A percentile compares a stretch with the other conserved stretches of the same genome.
These are phyloP conservation scores for Gossypium sturtianum DNA, from an alignment of 345 rosid genomes.

Conservation along the genomic window DNA sequence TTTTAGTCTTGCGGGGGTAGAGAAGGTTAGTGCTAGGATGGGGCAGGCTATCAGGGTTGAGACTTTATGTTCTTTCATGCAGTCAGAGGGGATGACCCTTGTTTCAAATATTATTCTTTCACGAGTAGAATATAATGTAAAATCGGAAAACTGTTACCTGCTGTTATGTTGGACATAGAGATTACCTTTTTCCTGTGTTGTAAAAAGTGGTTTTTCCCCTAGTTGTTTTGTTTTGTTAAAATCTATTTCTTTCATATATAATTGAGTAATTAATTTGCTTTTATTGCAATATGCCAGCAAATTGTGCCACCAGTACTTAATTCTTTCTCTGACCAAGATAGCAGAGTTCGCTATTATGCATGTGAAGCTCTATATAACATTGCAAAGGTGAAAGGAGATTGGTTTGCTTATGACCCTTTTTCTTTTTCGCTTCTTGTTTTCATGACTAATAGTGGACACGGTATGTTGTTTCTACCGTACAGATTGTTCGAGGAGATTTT, in stretches of 20 bases:
- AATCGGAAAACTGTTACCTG: not conserved
- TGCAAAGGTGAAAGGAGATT: conserved; percentile 61
- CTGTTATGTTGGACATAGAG: not conserved
- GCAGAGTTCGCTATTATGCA: conserved; percentile 97
- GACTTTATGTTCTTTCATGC: not conserved
- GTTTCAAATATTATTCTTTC: not conserved
- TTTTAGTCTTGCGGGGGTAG: not conserved
- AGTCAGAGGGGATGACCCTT: not conserved
- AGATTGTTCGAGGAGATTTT: conserved; percentile 99
- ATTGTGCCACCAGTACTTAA: conserved; percentile 91
- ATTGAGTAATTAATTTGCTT: conserved; percentile 14
- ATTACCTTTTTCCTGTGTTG: not conserved
- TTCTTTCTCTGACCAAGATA: conserved; percentile 92
- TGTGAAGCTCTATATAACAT: conserved; percentile 98
- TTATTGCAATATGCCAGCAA: conserved; percentile 50
- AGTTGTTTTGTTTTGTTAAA: not conserved
- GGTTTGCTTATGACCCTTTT: not conserved
- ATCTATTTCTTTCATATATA: not conserved
- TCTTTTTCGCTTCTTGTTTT: not conserved
- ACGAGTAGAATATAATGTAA: not conserved
- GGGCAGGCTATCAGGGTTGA: not conserved
- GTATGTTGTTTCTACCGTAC: conserved; percentile 21
- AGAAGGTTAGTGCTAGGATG: not conserved
- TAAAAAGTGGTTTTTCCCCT: not conserved
- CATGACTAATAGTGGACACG: conserved; percentile 1